Conservation (phyloP, 345 rosid species). For the Brassica nigra region DNA sequence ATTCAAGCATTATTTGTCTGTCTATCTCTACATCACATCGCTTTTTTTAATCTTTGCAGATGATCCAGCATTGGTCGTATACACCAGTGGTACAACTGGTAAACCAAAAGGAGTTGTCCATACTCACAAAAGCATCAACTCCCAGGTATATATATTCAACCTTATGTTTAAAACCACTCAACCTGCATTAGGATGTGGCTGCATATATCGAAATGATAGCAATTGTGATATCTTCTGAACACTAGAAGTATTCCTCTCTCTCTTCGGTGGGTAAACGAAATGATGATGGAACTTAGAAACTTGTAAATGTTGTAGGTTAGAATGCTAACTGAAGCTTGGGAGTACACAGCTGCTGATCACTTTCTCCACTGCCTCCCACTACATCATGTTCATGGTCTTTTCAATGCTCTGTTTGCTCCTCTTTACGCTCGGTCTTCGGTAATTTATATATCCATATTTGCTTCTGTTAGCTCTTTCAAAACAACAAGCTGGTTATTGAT, state of each 20-base stretch:
- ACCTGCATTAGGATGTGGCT: conserved; percentile 12
- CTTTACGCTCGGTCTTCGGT: conserved; percentile 80
- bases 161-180: neutral
- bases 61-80: conserved; percentile 86
- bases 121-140: conserved; percentile 76
- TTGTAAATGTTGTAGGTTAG: conserved; percentile 57
- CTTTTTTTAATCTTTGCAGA: conserved; percentile 44
- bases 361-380: conserved; percentile 94
- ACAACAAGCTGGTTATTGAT: conserved; percentile 1
- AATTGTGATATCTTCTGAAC: neutral
- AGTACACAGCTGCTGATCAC: conserved; percentile 72
- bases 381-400: conserved; percentile 98
- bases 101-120: conserved; percentile 98
- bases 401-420: conserved; percentile 88
- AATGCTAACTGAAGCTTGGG: conserved; percentile 90
- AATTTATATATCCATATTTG: conserved; percentile 21
- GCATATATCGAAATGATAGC: neutral
- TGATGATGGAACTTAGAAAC: neutral
- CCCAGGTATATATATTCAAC: conserved; percentile 60
- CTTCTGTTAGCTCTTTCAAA: conserved; percentile 3
- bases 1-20: conserved; percentile 13
- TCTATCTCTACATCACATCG: conserved; percentile 24
- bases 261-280: conserved; percentile 10
- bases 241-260: conserved; percentile 10
- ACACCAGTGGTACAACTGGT: conserved; percentile 98